phyloP scores from a whole-genome alignment of 306 rosid species.

The Pyrus betulifolia region DNA sequence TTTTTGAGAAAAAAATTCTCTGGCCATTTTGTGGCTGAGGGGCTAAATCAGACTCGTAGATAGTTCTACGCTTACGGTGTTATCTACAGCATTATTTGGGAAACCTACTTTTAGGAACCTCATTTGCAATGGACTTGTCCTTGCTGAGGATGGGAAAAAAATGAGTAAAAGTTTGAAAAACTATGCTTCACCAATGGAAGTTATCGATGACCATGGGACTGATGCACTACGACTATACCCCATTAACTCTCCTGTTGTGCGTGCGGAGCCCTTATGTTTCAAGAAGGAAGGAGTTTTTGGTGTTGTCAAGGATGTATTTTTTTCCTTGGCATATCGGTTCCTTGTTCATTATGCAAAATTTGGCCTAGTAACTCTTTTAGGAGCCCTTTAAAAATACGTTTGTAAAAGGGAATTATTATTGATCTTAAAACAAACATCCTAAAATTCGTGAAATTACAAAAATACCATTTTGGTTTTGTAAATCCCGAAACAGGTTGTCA shows the following conservation, averaged over 20 bases:
- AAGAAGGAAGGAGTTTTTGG: constrained; percentile 97
- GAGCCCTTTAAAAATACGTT: too few species aligned
- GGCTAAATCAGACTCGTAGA: constrained; percentile 96
- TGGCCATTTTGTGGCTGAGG: constrained; percentile 96
- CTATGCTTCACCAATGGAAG: constrained; percentile 85
- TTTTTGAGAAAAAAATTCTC: constrained; percentile 91
- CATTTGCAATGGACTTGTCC: constrained; percentile 95
- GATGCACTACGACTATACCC: constrained; percentile 88
- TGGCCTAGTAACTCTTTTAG: too few species aligned
- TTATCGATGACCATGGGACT: constrained; percentile 80
- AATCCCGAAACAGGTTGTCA: too few species aligned
- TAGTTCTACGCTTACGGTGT: constrained; percentile 99
- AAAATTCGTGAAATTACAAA: too few species aligned
- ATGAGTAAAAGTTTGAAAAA: constrained; percentile 96
- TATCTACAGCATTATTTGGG: constrained; percentile 82
- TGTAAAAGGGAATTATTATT: too few species aligned
- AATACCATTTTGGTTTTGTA: too few species aligned
- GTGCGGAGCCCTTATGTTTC: constrained; percentile 89
- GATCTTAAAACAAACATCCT: too few species aligned
- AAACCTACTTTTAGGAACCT: constrained; percentile 93
- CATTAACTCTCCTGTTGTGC: constrained; percentile 94
- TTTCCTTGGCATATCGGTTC: neutral
- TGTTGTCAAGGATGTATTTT: constrained; percentile 60
- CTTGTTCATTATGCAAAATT: neutral
- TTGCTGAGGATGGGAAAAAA: constrained; percentile 95